Conservation (phyloP, 2,329 filamentous ascomycete species). For the Cladosporium sp. region DNA sequence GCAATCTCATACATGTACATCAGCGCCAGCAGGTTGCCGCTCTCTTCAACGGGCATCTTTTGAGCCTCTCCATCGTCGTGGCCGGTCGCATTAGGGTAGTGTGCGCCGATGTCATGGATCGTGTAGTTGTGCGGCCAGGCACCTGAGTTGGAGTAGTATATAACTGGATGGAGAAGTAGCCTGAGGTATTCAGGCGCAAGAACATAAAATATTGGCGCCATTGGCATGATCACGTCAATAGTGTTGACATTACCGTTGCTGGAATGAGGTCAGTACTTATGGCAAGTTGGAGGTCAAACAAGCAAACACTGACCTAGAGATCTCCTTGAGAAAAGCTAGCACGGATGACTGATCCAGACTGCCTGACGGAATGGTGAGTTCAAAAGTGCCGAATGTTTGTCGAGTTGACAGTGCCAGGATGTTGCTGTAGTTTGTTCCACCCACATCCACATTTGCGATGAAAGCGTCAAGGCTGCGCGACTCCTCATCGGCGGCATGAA, state of each 20-base stretch:
- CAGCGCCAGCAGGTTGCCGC: constrained; percentile 61
- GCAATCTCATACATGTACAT: constrained; percentile 45
- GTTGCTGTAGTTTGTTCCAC: constrained; percentile 41
- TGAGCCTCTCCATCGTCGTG: constrained; percentile 46
- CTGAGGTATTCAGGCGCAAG: constrained; percentile 46
- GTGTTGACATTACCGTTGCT: constrained; percentile 37
- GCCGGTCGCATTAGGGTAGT: constrained; percentile 68
- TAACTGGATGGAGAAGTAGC: constrained; percentile 46
- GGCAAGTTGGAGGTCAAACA: no score
- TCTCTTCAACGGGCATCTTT: constrained; percentile 60
- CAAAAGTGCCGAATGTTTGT: constrained; percentile 53
- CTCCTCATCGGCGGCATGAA: constrained; percentile 39
- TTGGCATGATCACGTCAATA: constrained; percentile 36
- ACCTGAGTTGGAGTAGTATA: constrained; percentile 52
- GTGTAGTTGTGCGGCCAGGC: constrained; percentile 52
- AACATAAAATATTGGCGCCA: constrained; percentile 38
- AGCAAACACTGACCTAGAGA: constrained; percentile 39
- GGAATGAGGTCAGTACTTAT: constrained; percentile 31
- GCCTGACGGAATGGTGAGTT: constrained; percentile 50
- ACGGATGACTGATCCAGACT: constrained; percentile 39
- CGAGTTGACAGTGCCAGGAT: constrained; percentile 45
- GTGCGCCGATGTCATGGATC: constrained; percentile 70
- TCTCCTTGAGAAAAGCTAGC: constrained; percentile 57
- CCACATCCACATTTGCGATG: constrained; percentile 24
- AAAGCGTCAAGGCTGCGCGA: constrained; percentile 29